These are phyloP conservation scores for Ustilago tritici DNA, from an alignment of 1,284 basidiomycete species.

Conservation along the genomic window DNA sequence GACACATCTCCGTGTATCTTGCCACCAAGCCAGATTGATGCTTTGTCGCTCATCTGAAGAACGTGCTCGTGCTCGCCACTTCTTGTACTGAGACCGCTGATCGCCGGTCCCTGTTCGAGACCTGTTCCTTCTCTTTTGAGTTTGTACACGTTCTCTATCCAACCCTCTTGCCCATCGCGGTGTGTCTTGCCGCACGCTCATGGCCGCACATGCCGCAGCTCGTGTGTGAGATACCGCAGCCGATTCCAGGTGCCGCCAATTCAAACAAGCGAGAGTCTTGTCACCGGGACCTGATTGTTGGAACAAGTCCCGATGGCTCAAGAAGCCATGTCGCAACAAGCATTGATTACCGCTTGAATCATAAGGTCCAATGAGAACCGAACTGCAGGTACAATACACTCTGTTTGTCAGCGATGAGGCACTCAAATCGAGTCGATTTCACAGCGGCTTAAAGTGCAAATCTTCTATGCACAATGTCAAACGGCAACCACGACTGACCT, in stretches of 20 bases:
- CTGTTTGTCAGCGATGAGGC: background rate
- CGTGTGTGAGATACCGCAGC: slow-evolving; percentile 19
- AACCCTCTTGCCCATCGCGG: background rate
- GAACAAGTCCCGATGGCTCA: background rate
- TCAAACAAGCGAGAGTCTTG: slow-evolving; percentile 10
- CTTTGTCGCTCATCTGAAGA: background rate
- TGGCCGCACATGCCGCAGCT: slow-evolving; percentile 21
- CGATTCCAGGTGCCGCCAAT: slow-evolving; percentile 18
- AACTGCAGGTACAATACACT: background rate
- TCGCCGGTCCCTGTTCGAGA: background rate
- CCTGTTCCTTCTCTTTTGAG: background rate
- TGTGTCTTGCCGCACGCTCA: slow-evolving; percentile 15
- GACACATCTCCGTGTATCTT: slow-evolving; percentile 6
- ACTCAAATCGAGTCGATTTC: background rate
- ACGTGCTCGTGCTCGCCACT: slow-evolving; percentile 1
- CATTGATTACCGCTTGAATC: background rate
- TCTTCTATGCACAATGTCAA: background rate
- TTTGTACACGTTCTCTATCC: slow-evolving; percentile 28
- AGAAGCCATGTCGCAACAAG: background rate
- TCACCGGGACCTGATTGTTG: slow-evolving; percentile 4
- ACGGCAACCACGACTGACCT: background rate
- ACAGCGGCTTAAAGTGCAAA: background rate
- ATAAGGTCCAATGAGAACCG: background rate
- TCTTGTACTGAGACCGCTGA: background rate
- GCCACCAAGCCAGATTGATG: slow-evolving; percentile 11